Base-by-base conservation (phyloP, 1,284 basidiomycete species). In the Tetrapyrgos nigripes region DNA sequence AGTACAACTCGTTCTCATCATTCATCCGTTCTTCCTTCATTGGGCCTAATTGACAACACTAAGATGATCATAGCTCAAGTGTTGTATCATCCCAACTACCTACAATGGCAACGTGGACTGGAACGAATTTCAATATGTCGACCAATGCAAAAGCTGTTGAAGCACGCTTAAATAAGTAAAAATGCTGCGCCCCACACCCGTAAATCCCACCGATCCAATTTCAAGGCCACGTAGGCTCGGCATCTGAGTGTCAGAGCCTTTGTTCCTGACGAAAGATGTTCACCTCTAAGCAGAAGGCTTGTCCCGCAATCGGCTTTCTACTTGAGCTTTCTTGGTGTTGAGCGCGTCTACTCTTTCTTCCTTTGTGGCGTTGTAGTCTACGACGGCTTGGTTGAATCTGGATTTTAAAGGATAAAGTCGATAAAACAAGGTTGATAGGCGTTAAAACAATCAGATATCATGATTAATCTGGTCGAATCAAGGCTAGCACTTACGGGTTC, bases 361-460 rank as follows among this genome's bases (percentile, higher is more conserved):
- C 81, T 94, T 94, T 35, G 81, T 80, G 0, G 93, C 92, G 66
- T 96, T 91, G 74, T 94, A 93, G 1, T 88, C 74, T 19, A 97
- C 84, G 4, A 83, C 83, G 2, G 79, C 80, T 75, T 95, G 94
- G 73, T 96, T 96, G 80, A 92, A 89, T 62, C 93, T 95, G 28
- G 13, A 51, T 29, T 35, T 49, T 40, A 31, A 35, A n/a, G 27
- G 31, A 21, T 23, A 51, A 60, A 57, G 33, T n/a, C n/a, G n/a
- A n/a, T n/a, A 33, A 33, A n/a, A 17, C 8, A 40, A 9, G 8
- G 19, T 40, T 40, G 37, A 40, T 40, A 17, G 19, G 37, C 13
- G 6, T 17, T 40, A 17, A 40, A 40, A 17, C n/a, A n/a, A n/a
- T n/a, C n/a, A n/a, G 37, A 40, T 11, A 61, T 21, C 35, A 43